phyloP scores from a whole-genome alignment of 2,329 filamentous ascomycete species.

The Hysterium pulicare region DNA sequence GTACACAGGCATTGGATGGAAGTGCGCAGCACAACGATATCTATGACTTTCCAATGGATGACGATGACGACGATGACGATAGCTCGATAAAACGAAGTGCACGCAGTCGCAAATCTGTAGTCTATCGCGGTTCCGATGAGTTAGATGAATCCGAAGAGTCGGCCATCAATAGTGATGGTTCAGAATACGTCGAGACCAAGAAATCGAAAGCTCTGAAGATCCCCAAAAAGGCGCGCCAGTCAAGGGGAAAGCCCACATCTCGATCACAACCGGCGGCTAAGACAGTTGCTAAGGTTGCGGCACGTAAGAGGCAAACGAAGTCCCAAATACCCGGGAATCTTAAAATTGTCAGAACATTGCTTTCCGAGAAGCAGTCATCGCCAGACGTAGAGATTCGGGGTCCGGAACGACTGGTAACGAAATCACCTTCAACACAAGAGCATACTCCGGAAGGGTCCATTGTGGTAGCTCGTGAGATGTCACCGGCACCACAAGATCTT shows the following conservation, averaged over 20 bases:
- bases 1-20: not conserved
- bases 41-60: slow-evolving; percentile 1
- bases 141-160: not conserved
- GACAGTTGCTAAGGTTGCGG: too few relatives aligned
- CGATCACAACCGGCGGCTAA: not conserved
- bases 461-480: too few relatives aligned
- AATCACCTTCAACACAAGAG: not conserved
- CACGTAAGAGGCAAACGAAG: too few relatives aligned
- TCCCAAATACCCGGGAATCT: not conserved
- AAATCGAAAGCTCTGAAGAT: not conserved
- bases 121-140: not conserved
- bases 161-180: not conserved
- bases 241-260: not conserved
- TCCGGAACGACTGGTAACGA: not conserved
- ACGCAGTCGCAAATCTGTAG: not conserved
- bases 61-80: not conserved
- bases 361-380: not conserved
- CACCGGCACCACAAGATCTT: too few relatives aligned
- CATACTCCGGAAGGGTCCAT: too few relatives aligned
- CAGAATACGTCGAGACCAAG: not conserved
- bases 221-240: not conserved
- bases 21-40: not conserved
- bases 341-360: not conserved
- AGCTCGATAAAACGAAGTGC: not conserved
- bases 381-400: too few relatives aligned